phyloP scores from a whole-genome alignment of 2,329 filamentous ascomycete genomes.

The Hypoxylon sp. region DNA sequence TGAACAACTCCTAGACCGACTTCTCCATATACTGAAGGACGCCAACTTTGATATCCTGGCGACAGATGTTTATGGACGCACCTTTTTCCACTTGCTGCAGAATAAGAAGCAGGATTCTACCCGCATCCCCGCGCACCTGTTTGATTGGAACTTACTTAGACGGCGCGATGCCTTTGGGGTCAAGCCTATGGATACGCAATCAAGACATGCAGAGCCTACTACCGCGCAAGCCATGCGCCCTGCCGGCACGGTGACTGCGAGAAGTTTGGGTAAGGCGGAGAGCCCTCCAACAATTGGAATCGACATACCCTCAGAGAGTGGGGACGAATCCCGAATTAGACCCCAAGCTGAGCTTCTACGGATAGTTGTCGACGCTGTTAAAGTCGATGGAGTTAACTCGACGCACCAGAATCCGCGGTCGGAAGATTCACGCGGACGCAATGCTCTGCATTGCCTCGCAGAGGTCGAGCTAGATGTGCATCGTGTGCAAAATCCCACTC shows the following conservation, averaged over 20 bases:
- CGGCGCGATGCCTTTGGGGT: slow-evolving; percentile 66
- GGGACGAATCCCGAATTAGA: slow-evolving; percentile 45
- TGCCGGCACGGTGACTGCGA: slow-evolving; percentile 26
- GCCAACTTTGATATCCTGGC: slow-evolving; percentile 48
- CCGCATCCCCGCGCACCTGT: slow-evolving; percentile 47
- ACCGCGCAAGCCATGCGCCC: slow-evolving; percentile 28
- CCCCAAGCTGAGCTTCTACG: slow-evolving; percentile 57
- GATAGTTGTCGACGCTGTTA: slow-evolving; percentile 55
- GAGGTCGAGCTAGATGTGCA: slow-evolving; percentile 62
- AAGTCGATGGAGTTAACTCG: slow-evolving; percentile 38
- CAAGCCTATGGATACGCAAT: slow-evolving; percentile 46
- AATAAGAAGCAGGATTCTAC: slow-evolving; percentile 36
- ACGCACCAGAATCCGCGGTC: slow-evolving; percentile 50
- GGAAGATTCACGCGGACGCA: slow-evolving; percentile 65
- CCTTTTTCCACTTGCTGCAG: slow-evolving; percentile 55
- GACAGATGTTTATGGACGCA: slow-evolving; percentile 54
- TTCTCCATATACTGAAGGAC: slow-evolving; percentile 45
- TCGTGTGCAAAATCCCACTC: slow-evolving; percentile 43
- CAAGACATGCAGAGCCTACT: slow-evolving; percentile 8
- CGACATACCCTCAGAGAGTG: slow-evolving; percentile 44
- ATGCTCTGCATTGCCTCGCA: slow-evolving; percentile 72
- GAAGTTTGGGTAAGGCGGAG: slow-evolving; percentile 21
- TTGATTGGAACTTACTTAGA: slow-evolving; percentile 53
- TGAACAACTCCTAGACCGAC: slow-evolving; percentile 41
- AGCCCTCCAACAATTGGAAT: slow-evolving; percentile 33